Base-by-base conservation (phyloP, 306 rosid genomes). In the Ammopiptanthus mongolicus region DNA sequence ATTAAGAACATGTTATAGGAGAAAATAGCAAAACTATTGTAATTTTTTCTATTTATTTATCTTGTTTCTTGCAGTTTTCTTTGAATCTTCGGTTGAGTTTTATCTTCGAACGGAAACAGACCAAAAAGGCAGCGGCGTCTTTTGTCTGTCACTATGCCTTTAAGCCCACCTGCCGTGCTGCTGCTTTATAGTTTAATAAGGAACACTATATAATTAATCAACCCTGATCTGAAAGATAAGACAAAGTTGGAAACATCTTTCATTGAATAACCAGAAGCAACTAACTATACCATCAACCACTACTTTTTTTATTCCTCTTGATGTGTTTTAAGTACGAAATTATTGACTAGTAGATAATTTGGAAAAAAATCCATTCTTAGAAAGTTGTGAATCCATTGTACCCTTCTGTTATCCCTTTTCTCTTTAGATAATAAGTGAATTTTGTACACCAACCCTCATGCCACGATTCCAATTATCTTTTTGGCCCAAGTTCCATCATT, bases 201-300 rank as follows among this genome's bases (percentile, higher is more conserved):
- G 18, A 65, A 29, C 46, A 44, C 5, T 10, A 50, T 18, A 63
- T 42, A 5, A 62, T 31, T 23, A 39, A 46, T 60, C 13, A 68
- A 65, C 37, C 68, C 19, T 34, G 10, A 53, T 4, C 28, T 51
- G 34, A 34, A 66, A 48, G 34, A 73, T 19, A 73, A 78, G 83
- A 83, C 75, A 73, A 65, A 73, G 71, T 63, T 42, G 64, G 71
- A 65, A 80, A 33, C 75, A 63, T 65, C 22, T 67, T 53, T 29
- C 19, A 48, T 29, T 31, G 33, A 51, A 77, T 61, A 53, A 47
- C 17, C 21, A 41, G 22, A 15, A 75, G 22, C 63, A 75, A 60
- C 47, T 4, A 75, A 60, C 47, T 4, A 60, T 36, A 31, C 47
- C 66, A 34, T 73, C 58, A 41, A 63, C 67, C 41, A 55, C 74